Evolutionary conservation across 2,329 filamentous ascomycete species (phyloP), one percentile per base, ranked within the genome.

Genomic region (Bertia moriformis): DNA sequence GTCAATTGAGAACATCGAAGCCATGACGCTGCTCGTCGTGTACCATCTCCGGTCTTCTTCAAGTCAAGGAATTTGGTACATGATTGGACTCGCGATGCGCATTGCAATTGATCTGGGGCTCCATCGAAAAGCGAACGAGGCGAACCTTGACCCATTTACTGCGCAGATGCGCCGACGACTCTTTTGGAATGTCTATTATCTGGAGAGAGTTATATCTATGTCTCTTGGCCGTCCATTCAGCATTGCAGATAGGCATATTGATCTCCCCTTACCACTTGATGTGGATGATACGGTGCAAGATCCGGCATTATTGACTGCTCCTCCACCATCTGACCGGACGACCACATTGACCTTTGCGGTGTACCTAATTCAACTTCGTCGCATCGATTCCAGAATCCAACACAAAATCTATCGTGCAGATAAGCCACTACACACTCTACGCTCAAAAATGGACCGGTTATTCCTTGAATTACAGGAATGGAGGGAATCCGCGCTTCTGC

Each of bases 81-180:
- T 70, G 59, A 65, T 69, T 32, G 66, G 67, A 12, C 55, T 70
- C 14, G 66, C 66, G 2, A 69, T 70, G 63, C 60, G 66, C 30
- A 69, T 63, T 4, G 64, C 63, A 39, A 66, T 70, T 38, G 67
- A 69, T 41, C 54, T 71, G 3, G 67, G 66, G 4, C 53, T 70
- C 19, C 67, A 71, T 42, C 56, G 63, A 36, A 64, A 61, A 40
- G 60, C 62, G 30, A 60, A 64, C 41, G 63, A 67, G 42, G 49
- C 48, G 19, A 55, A 55, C 38, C 45, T 63, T 19, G 53, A 62
- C 36, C 55, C 54, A 17, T 62, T 61, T 36, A 58, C 59, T 17
- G 54, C 58, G 3, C 62, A 69, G 39, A 56, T 65, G 47, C 56
- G 63, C 14, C 55, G 66, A 7, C 57, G 64, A 4, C 51, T 70